These are phyloP conservation scores for Tylopilus balloui DNA, from an alignment of 768 basidiomycete species.

Conservation along the genomic window DNA sequence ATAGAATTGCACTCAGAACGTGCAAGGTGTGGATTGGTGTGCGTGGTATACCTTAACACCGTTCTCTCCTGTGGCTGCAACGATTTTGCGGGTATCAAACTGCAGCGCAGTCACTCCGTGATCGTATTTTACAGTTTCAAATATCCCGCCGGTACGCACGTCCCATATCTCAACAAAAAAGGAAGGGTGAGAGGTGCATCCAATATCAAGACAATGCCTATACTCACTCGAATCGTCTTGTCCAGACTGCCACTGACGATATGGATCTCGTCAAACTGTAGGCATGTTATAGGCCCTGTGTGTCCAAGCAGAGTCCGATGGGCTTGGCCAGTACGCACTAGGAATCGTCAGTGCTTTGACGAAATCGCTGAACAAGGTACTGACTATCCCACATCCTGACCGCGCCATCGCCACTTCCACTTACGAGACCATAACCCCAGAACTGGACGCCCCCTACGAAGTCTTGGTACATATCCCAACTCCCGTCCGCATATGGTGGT, in stretches of 20 bases:
- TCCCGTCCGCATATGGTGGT: constrained; percentile 85
- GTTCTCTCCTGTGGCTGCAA: constrained; percentile 91
- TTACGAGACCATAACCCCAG: constrained; percentile 97
- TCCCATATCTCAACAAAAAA: constrained; percentile 87
- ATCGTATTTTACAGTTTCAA: constrained; percentile 89
- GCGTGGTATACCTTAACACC: constrained; percentile 67
- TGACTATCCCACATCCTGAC: constrained; percentile 99
- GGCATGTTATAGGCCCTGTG: constrained; percentile 86
- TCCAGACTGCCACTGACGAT: constrained; percentile 92
- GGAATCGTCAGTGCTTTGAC: not conserved
- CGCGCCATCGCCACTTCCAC: constrained; percentile 94
- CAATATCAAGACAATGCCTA: not conserved
- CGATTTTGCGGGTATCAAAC: constrained; percentile 91
- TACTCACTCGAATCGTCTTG: constrained; percentile 79
- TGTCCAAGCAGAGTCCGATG: constrained; percentile 92
- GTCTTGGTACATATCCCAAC: constrained; percentile 93
- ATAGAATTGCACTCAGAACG: not conserved
- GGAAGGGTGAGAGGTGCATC: not conserved
- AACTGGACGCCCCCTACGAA: constrained; percentile 98
- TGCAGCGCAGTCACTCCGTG: constrained; percentile 87
- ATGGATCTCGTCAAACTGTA: constrained; percentile 95
- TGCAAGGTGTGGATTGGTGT: not conserved
- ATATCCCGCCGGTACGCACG: constrained; percentile 80
- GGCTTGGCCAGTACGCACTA: constrained; percentile 97
- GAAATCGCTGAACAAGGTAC: constrained; percentile 23